Percentiles rank a stretch among this genome's conserved stretches.
These are phyloP conservation scores for Zangia roseola DNA, from an alignment of 768 basidiomycete species.

Conservation along the genomic window DNA sequence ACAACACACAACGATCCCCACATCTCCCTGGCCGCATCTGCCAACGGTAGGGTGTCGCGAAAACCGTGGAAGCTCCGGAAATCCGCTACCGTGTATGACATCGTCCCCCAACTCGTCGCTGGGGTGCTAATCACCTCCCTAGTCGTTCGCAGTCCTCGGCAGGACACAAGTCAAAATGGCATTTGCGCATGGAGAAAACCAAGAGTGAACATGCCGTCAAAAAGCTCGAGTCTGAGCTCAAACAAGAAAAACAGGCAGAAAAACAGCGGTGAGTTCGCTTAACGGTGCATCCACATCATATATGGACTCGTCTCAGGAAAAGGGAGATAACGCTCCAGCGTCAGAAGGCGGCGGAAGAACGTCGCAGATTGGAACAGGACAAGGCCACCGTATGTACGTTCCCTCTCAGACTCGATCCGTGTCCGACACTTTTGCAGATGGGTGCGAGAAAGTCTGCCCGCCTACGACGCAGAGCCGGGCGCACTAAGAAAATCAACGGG, in stretches of 20 bases:
- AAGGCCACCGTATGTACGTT: conserved; percentile 24
- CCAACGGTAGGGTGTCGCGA: conserved; percentile 65
- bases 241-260: conserved; percentile 74
- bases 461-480: conserved; percentile 67
- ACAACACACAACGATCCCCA: conserved; percentile 1
- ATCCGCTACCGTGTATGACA: conserved; percentile 48
- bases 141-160: conserved; percentile 69
- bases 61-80: conserved; percentile 65
- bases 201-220: conserved; percentile 68
- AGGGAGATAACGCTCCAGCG: conserved; percentile 68
- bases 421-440: conserved; percentile 49
- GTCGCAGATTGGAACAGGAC: conserved; percentile 49
- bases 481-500: conserved; percentile 79
- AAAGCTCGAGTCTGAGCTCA: conserved; percentile 69
- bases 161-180: conserved; percentile 70
- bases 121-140: background rate
- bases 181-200: conserved; percentile 66
- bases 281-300: background rate
- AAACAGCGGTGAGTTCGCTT: conserved; percentile 46
- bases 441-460: conserved; percentile 76
- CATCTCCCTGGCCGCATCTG: conserved; percentile 50
- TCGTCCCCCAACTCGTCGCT: background rate
- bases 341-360: conserved; percentile 72
- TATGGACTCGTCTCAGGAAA: conserved; percentile 42
- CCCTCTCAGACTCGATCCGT: background rate